Percentiles rank a stretch among this genome's conserved stretches.
Evolutionary conservation across 2,329 filamentous ascomycete genomes (phyloP).

Genomic region (Verticillium albo-atrum): DNA sequence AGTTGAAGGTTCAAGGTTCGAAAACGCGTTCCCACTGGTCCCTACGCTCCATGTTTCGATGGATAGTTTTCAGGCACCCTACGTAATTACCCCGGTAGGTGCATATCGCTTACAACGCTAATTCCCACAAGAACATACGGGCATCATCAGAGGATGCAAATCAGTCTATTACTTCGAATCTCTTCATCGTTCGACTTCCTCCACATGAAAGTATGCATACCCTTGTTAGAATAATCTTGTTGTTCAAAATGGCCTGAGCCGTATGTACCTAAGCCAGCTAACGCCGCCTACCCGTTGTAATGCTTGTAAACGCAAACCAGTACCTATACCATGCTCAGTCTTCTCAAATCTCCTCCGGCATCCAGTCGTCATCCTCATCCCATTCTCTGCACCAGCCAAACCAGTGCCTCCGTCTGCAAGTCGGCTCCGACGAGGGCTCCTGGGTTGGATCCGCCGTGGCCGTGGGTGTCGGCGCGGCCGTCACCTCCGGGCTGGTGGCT

Average conservation of each 20-base stretch:
- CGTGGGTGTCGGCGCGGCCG: slow-evolving; percentile 23
- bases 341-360: slow-evolving; percentile 14
- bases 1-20: background rate
- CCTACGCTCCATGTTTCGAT: background rate
- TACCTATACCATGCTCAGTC: background rate
- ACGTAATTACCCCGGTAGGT: background rate
- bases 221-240: background rate
- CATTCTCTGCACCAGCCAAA: slow-evolving; percentile 36
- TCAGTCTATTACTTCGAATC: too few relatives aligned
- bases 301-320: background rate
- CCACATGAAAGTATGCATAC: background rate
- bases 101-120: background rate
- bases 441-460: slow-evolving; percentile 19
- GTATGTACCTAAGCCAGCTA: slow-evolving; percentile 4
- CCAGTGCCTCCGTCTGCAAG: slow-evolving; percentile 34
- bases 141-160: too few relatives aligned
- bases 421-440: slow-evolving; percentile 18
- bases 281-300: slow-evolving; percentile 21
- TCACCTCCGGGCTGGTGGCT: slow-evolving; percentile 19
- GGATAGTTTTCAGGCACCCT: background rate
- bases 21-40: background rate
- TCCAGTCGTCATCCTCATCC: slow-evolving; percentile 11
- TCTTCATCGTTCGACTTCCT: background rate
- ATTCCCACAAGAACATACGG: too few relatives aligned
- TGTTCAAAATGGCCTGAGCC: background rate